These are phyloP conservation scores for Triticum turgidum DNA, from an alignment of 176 grass and related monocot species.

Conservation along the genomic window DNA sequence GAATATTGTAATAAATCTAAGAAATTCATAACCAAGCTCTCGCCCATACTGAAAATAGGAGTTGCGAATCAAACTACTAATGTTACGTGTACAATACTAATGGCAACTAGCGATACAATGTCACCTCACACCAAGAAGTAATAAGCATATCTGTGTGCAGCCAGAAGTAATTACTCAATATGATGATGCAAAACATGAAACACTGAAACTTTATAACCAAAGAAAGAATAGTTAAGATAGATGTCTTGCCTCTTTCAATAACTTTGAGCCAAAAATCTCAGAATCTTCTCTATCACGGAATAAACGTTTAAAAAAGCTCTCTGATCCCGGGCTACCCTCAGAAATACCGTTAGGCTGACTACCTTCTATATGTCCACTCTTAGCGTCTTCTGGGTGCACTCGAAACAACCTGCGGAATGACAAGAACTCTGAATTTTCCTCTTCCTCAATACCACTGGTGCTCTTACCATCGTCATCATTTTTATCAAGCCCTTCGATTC, in stretches of 20 bases:
- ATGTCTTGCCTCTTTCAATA: constrained; percentile 65
- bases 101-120: constrained; percentile 10
- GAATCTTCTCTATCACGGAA: constrained; percentile 96
- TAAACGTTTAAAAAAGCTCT: constrained; percentile 85
- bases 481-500: constrained; percentile 49
- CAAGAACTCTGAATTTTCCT: constrained; percentile 82
- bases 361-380: constrained; percentile 51
- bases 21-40: neutral
- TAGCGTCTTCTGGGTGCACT: constrained; percentile 87
- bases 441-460: constrained; percentile 58
- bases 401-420: constrained; percentile 94
- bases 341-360: constrained; percentile 47
- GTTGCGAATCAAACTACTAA: neutral
- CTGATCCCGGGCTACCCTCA: constrained; percentile 92
- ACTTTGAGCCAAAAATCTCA: constrained; percentile 68
- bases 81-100: neutral
- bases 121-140: neutral
- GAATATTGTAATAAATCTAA: neutral
- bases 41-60: neutral
- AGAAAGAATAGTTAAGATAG: constrained; percentile 22
- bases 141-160: neutral
- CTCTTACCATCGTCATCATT: constrained; percentile 58
- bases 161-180: constrained; percentile 5
- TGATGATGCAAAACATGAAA: constrained; percentile 16
- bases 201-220: neutral